These are phyloP conservation scores for Suhomyces kilbournensis DNA, from an alignment of 805 yeast species.

Conservation along the genomic window DNA sequence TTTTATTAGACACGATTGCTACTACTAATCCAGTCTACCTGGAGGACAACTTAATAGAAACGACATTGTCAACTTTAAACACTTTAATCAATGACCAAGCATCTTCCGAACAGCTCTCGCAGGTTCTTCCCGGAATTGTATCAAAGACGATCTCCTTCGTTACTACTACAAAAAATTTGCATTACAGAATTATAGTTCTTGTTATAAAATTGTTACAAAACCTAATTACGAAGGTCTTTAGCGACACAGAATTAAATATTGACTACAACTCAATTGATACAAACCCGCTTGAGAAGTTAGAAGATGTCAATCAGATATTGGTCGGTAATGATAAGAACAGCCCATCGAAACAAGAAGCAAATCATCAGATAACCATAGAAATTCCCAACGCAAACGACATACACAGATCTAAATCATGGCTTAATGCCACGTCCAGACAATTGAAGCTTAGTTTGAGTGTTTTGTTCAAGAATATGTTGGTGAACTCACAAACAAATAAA, in stretches of 20 bases:
- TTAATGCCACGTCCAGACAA: slow-evolving; percentile 36
- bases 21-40: slow-evolving; percentile 8
- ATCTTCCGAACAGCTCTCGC: slow-evolving; percentile 30
- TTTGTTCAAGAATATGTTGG: slow-evolving; percentile 28
- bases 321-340: background rate
- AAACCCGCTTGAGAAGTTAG: slow-evolving; percentile 6
- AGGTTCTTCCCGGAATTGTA: slow-evolving; percentile 39
- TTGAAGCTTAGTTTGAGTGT: slow-evolving; percentile 31
- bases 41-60: slow-evolving; percentile 15
- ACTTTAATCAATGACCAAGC: slow-evolving; percentile 15
- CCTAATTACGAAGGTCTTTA: slow-evolving; percentile 28
- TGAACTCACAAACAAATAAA: slow-evolving; percentile 15
- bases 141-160: slow-evolving; percentile 32
- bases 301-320: slow-evolving; percentile 13
- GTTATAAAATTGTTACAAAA: slow-evolving; percentile 20
- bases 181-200: slow-evolving; percentile 18
- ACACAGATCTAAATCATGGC: slow-evolving; percentile 30
- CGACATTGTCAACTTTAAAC: slow-evolving; percentile 12
- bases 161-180: slow-evolving; percentile 18
- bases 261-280: background rate
- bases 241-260: slow-evolving; percentile 19
- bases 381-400: background rate
- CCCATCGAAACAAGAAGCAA: background rate
- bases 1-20: slow-evolving; percentile 19
- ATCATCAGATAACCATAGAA: background rate